Evolutionary conservation across 257 asterid genomes (phyloP).

Genomic region (Leonotis leonurus): DNA sequence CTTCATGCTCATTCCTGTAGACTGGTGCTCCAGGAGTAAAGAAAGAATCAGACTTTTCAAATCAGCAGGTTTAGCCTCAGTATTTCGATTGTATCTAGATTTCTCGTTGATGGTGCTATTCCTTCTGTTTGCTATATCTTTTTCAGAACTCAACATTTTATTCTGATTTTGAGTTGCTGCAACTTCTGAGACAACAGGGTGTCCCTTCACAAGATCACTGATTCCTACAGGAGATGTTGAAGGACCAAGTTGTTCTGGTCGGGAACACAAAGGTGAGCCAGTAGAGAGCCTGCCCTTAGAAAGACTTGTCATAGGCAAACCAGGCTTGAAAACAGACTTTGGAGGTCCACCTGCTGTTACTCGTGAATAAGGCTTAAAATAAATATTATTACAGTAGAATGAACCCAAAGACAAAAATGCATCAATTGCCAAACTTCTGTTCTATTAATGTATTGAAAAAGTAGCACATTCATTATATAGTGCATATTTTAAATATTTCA

Average conservation of each 20-base stretch:
- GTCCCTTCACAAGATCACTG: slow-evolving; percentile 49
- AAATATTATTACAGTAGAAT: background rate
- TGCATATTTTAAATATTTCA: background rate
- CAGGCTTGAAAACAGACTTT: slow-evolving; percentile 50
- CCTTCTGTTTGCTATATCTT: slow-evolving; percentile 40
- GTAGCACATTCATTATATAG: background rate
- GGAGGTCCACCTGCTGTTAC: slow-evolving; percentile 55
- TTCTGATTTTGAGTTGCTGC: slow-evolving; percentile 32
- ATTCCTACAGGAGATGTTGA: slow-evolving; percentile 47
- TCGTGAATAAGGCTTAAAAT: slow-evolving; percentile 9
- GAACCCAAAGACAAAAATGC: background rate
- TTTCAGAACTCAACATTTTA: slow-evolving; percentile 47
- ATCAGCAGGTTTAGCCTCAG: slow-evolving; percentile 47
- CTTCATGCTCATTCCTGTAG: slow-evolving; percentile 81
- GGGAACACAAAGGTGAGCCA: slow-evolving; percentile 64
- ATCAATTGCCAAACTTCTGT: background rate
- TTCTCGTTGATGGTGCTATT: slow-evolving; percentile 38
- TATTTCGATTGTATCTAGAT: slow-evolving; percentile 31
- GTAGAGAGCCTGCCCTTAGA: slow-evolving; percentile 53
- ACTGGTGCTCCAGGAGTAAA: slow-evolving; percentile 59
- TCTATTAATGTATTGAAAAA: slow-evolving; percentile 5
- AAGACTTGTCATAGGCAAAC: slow-evolving; percentile 41
- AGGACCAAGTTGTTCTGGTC: slow-evolving; percentile 50
- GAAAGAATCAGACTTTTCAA: slow-evolving; percentile 61
- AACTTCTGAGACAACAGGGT: slow-evolving; percentile 31